Base-by-base conservation (phyloP, 2,329 filamentous ascomycete genomes). In the Fusarium sp. region DNA sequence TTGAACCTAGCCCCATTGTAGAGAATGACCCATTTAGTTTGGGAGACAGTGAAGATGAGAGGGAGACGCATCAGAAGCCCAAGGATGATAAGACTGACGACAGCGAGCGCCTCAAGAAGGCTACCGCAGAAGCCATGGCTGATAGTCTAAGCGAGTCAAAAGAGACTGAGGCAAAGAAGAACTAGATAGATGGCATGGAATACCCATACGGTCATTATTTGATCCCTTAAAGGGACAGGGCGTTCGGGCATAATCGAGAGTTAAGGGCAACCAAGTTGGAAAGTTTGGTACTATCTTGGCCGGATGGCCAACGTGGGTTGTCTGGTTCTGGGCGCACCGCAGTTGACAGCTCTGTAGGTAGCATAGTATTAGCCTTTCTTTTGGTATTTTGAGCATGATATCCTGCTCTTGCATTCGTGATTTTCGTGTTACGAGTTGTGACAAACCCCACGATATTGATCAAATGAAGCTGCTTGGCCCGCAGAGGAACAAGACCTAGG, bases 1-100 rank as follows among this genome's bases (percentile, higher is more conserved):
- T 98, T 16, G 70, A 97, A 52, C 94, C 95, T 2, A 91, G 89
- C 69, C 95, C 95, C 16, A 92, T 97, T 67, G 87, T 88, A 15
- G 94, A 98, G 73, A 95, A 97, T 75, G 96, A 99, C 77, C 96
- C 96, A 0, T 99, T 99, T 82, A 98, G 94, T 76, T 87, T 99
- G 16, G 96, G 96, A 8, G 95, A 98, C 75, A 97, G 94, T 76
- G 95, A 98, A 73, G 95, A 97, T 73, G 96, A 99, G 81, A 96
- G 94, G 82, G 86, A 81, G 57, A 79, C 81, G 59, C 85, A 86
- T 75, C 80, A 84, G 76, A 85, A 88, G 75, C 85, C 90, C 63
- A 86, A 87, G 76, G 83, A 86, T 29, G 78, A 78, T 71, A 88
- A 87, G 75, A 76, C 84, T 70, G 87, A 89, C 57, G 87, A 91